Evolutionary conservation across 1,284 basidiomycete genomes (phyloP).

Genomic region (Leucoagaricus sp.): DNA sequence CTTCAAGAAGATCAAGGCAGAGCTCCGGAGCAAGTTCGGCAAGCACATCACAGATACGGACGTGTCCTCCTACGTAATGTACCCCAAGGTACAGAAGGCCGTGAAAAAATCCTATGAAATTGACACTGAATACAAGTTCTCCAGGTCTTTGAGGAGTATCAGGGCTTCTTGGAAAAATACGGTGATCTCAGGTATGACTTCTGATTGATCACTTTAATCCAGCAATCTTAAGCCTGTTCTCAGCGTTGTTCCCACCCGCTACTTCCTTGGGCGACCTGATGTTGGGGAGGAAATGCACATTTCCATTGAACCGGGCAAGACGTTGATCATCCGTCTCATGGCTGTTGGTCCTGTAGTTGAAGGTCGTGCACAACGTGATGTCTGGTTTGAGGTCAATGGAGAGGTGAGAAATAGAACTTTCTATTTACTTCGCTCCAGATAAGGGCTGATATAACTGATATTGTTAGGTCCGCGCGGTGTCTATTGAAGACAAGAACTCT

Average conservation of each 20-base stretch:
- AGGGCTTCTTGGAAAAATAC: constrained; percentile 92
- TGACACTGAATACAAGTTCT: constrained; percentile 11
- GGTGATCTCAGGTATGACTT: constrained; percentile 83
- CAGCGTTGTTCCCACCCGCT: constrained; percentile 93
- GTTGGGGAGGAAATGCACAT: constrained; percentile 97
- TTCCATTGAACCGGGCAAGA: constrained; percentile 97
- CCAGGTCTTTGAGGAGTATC: constrained; percentile 97
- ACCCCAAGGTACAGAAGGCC: constrained; percentile 70
- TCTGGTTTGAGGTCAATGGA: constrained; percentile 98
- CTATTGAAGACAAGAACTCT: constrained; percentile 94
- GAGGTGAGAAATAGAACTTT: constrained; percentile 54
- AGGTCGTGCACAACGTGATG: constrained; percentile 90
- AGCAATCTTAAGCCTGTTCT: constrained; percentile 14
- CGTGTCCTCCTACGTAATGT: constrained; percentile 96
- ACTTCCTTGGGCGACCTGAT: constrained; percentile 93
- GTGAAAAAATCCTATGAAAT: background rate
- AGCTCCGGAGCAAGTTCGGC: constrained; percentile 92
- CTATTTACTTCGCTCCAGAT: constrained; percentile 6
- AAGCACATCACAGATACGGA: constrained; percentile 92
- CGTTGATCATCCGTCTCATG: constrained; percentile 93
- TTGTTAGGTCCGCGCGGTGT: constrained; percentile 81
- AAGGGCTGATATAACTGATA: constrained; percentile 14
- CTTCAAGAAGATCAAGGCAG: constrained; percentile 95
- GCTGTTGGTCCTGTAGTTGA: constrained; percentile 93
- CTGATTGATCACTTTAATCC: background rate